A percentile compares a stretch with the other conserved stretches of the same genome.
Evolutionary conservation across 1,139 yeast species (phyloP).

Genomic region (Nematodospora anomalae): DNA sequence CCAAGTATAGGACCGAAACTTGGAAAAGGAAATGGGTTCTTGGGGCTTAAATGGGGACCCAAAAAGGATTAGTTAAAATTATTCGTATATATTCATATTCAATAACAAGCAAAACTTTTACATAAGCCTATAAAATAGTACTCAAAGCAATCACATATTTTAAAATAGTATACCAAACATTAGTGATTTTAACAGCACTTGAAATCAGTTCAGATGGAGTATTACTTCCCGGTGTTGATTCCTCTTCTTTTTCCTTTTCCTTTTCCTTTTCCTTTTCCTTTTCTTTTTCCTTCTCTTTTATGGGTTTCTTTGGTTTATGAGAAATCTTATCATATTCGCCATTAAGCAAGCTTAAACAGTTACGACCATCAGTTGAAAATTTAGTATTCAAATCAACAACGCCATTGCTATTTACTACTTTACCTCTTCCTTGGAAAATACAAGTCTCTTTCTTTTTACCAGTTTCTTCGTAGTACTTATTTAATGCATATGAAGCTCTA

Average conservation of each 20-base stretch:
- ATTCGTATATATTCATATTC: constrained; percentile 1
- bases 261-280: constrained; percentile 1
- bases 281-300: constrained; percentile 2
- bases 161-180: constrained; percentile 1
- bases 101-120: too few relatives aligned
- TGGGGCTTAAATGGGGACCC: constrained; percentile 87
- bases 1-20: constrained; percentile 35
- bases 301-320: constrained; percentile 1
- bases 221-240: neutral
- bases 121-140: neutral
- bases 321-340: neutral
- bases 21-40: constrained; percentile 52
- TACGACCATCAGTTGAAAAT: constrained; percentile 29
- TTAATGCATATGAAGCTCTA: constrained; percentile 53
- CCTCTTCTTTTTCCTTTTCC: neutral
- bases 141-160: constrained; percentile 1
- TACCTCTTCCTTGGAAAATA: constrained; percentile 40
- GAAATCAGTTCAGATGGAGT: constrained; percentile 1
- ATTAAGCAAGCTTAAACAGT: constrained; percentile 19
- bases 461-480: constrained; percentile 41
- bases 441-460: constrained; percentile 32
- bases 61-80: constrained; percentile 43
- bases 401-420: constrained; percentile 27
- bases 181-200: constrained; percentile 3
- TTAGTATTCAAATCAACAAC: constrained; percentile 20